Percentiles rank a stretch among this genome's conserved stretches.
These are phyloP conservation scores for Croton setiger DNA, from an alignment of 441 rosid species.

Conservation along the genomic window DNA sequence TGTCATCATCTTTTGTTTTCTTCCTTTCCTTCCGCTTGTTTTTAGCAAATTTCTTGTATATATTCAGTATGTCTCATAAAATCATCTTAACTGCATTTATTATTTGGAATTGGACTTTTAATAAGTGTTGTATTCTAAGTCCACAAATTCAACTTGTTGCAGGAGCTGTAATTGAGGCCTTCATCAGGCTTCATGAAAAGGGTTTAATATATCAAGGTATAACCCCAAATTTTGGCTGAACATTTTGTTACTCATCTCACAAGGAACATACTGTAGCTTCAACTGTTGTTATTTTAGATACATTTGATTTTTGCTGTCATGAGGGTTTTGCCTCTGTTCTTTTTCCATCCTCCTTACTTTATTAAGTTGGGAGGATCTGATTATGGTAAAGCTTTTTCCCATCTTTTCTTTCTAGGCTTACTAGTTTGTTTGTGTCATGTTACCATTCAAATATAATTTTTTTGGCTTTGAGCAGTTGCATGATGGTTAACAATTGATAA, in stretches of 20 bases:
- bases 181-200: constrained; percentile 87
- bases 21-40: background rate
- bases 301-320: background rate
- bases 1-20: background rate
- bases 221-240: background rate
- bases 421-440: background rate
- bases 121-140: constrained; percentile 31
- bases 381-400: background rate
- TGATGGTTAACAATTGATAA: constrained; percentile 8
- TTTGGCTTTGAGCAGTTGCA: constrained; percentile 1
- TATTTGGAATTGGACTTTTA: constrained; percentile 4
- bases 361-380: background rate
- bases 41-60: constrained; percentile 5
- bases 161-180: constrained; percentile 96
- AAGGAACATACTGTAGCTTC: background rate
- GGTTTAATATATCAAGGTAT: constrained; percentile 95
- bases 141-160: constrained; percentile 25
- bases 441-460: background rate
- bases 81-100: background rate
- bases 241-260: constrained; percentile 9
- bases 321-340: background rate
- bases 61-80: constrained; percentile 6
- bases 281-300: background rate
- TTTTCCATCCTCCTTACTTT: background rate
- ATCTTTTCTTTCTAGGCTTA: background rate